Evolutionary conservation across 768 basidiomycete species (phyloP), one percentile per base, ranked within the genome.

Genomic region (Boletus subparvulus): DNA sequence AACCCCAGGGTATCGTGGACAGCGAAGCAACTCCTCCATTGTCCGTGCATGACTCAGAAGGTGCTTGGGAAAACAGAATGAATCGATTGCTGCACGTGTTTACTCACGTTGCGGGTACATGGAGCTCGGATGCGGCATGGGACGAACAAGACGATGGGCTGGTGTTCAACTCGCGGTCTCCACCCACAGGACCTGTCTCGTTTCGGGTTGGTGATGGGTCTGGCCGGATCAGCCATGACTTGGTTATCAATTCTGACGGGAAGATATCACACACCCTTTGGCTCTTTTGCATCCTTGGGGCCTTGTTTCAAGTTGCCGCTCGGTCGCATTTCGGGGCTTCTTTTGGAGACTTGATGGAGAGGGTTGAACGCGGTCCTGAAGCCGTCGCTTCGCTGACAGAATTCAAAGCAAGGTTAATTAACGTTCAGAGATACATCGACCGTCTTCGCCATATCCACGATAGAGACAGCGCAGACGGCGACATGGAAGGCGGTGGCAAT

Each of bases 231-330:
- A 42, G 47, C 4, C 60, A 60, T 12, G 61, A 61, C 56, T 67
- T 84, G 43, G 70, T 65, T 52, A 60, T 83, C 50, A 77, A 84
- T 61, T 72, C 73, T 16, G 84, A 85, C 61, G 83, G 82, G 3
- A 77, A 71, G 59, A 63, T 83, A 42, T 82, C 83, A 1, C 74
- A 77, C 58, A 69, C 70, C 35, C 71, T 86, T 6, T 85, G 84
- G 84, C 54, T 79, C 11, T 64, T 77, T 47, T 75, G 77, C 60
- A 63, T 73, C 37, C 63, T 80, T 19, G 52, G 65, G 50, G 68
- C 66, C 32, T 24, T 61, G 50, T 63, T 63, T 32, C 32, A 32
- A 32, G 32, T 32, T 50, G 58, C 59, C 47, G 50, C 50, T 40
- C 54, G 48, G 61, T 19, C 60, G 41, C 55, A 53, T 21, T 59